Conservation (phyloP, 768 basidiomycete species). For the Heimioporus sp. region DNA sequence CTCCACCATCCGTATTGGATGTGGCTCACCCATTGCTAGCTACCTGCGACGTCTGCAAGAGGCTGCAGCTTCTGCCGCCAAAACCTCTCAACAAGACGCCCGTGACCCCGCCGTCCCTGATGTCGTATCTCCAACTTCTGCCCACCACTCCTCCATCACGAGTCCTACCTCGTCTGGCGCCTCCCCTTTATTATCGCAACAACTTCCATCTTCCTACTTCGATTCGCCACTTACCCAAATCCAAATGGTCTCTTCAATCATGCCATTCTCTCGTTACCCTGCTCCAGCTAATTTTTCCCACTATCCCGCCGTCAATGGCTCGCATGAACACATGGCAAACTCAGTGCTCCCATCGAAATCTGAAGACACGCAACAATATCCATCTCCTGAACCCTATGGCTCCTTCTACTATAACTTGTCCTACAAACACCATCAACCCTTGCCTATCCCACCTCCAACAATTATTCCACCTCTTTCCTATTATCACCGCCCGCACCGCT, state of each 20-base stretch:
- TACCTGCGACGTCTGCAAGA: slow-evolving; percentile 82
- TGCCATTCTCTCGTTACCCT: slow-evolving; percentile 68
- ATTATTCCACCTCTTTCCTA: slow-evolving; percentile 60
- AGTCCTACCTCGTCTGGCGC: slow-evolving; percentile 49
- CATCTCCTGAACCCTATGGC: slow-evolving; percentile 54
- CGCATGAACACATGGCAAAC: slow-evolving; percentile 34
- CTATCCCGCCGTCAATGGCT: slow-evolving; percentile 41
- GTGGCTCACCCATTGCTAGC: slow-evolving; percentile 33
- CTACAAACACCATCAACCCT: slow-evolving; percentile 58
- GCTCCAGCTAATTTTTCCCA: slow-evolving; percentile 70
- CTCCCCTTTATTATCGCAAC: slow-evolving; percentile 39
- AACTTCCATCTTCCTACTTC: slow-evolving; percentile 39
- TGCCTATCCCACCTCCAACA: slow-evolving; percentile 43
- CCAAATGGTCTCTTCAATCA: slow-evolving; percentile 36
- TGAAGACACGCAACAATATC: slow-evolving; percentile 42
- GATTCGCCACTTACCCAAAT: slow-evolving; percentile 48
- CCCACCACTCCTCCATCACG: slow-evolving; percentile 29
- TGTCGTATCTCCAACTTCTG: slow-evolving; percentile 45
- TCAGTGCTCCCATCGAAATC: slow-evolving; percentile 36
- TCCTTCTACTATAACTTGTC: slow-evolving; percentile 70
- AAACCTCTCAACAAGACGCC: slow-evolving; percentile 29
- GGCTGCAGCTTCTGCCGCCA: slow-evolving; percentile 48
- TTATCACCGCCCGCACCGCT: slow-evolving; percentile 69
- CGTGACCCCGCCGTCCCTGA: slow-evolving; percentile 39
- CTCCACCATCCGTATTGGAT: background rate